A percentile compares a stretch with the other conserved stretches of the same genome.
These are phyloP conservation scores for Cyclocybe cylindracea DNA, from an alignment of 768 basidiomycete genomes.

Conservation along the genomic window DNA sequence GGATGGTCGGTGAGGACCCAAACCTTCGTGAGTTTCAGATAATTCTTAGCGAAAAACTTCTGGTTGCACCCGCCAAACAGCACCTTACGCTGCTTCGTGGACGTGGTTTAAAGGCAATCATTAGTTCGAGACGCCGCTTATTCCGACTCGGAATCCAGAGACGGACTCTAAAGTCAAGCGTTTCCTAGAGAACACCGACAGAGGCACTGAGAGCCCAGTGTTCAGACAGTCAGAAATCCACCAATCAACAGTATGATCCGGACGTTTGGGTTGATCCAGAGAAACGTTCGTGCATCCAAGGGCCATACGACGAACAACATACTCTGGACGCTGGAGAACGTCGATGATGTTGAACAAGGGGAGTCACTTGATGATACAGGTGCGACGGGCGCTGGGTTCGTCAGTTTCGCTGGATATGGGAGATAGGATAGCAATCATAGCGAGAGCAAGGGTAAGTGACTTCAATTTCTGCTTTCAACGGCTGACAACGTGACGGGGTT, in stretches of 20 bases:
- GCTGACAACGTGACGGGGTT: not conserved
- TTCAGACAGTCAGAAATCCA: conserved; percentile 8
- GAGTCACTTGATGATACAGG: not conserved
- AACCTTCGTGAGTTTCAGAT: conserved; percentile 18
- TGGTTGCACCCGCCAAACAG: conserved; percentile 12
- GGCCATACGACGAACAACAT: conserved; percentile 18
- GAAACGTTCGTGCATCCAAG: conserved; percentile 25
- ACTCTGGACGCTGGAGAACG: conserved; percentile 20
- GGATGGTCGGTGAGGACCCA: conserved; percentile 26
- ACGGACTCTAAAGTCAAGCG: no score
- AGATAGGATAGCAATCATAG: conserved; percentile 25
- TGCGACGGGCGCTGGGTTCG: conserved; percentile 14
- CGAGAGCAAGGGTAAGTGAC: conserved; percentile 24
- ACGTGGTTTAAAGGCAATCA: conserved; percentile 36
- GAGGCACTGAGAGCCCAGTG: not conserved
- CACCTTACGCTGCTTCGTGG: conserved; percentile 27
- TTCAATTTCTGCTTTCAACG: not conserved
- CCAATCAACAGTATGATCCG: conserved; percentile 9
- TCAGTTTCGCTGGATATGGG: conserved; percentile 8
- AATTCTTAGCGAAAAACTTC: not conserved
- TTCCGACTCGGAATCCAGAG: no score
- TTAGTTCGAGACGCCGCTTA: conserved; percentile 23
- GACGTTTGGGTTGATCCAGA: conserved; percentile 27
- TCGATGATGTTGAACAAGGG: not conserved
- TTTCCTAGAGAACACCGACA: not conserved